Evolutionary conservation across 192 early-diverging fungal species (phyloP), one percentile per base, ranked within the genome.

Genomic region (Coemansia sp.): DNA sequence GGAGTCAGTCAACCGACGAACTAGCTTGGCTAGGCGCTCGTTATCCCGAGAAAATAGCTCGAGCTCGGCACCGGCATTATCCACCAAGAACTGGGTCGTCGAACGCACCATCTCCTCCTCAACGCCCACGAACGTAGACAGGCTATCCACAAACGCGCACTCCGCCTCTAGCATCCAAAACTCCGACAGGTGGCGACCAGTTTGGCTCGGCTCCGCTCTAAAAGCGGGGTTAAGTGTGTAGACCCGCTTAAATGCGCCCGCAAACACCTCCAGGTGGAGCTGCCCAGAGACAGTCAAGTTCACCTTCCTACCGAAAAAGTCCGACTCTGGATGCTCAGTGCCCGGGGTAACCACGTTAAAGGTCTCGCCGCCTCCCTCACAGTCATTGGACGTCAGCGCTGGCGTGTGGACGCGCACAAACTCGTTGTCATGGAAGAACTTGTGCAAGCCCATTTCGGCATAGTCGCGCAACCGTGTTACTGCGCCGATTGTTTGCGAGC

Each of bases 101-200:
- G 79, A 73, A 33, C 83, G 83, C 13, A 93, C 56, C 69, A 87
- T 66, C 28, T 79, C 84, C 70, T 95, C 92, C 6, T 85, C 87
- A 16, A 95, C 83, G 52, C 88, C 82, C 48, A 93, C 43, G 23
- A 95, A 66, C 9, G 86, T 79, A 3, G 82, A 73, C 20, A 94
- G 57, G 28, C 81, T 36, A 42, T 83, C 73, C 8, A 94, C 66
- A 79, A 93, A 94, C 0, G 92, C 86, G 36, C 89, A 83, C 66
- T 96, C 94, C 2, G 92, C 92, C 68, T 96, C 94, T 28, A 93
- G 67, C 94, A 96, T 96, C 92, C 93, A 95, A 62, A 96, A 96
- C 73, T 96, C 94, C 2, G 93, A 90, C 20, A 96, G 59, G 71
- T 96, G 94, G 23, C 93, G 86, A 6, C 90, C 87, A 3, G 91